Evolutionary conservation across 306 rosid genomes (phyloP).

Genomic region (Urtica urens): DNA sequence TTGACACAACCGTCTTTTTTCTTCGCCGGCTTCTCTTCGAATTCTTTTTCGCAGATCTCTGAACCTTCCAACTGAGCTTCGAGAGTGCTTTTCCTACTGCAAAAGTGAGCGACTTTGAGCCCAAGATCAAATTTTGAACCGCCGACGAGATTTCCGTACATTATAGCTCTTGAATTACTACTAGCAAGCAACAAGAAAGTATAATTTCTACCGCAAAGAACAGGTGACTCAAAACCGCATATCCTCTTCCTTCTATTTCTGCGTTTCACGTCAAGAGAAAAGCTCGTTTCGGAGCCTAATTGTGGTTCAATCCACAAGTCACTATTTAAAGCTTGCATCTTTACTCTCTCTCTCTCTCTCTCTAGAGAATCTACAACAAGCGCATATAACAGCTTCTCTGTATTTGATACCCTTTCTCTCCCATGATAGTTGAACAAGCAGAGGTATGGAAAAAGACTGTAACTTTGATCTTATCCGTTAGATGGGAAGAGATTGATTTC

Average conservation of each 20-base stretch:
- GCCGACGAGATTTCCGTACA: slow-evolving; percentile 19
- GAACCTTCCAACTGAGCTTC: slow-evolving; percentile 23
- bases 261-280: slow-evolving; percentile 13
- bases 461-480: not conserved
- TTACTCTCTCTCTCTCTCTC: too few species aligned
- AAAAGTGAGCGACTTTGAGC: slow-evolving; percentile 27
- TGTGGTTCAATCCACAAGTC: slow-evolving; percentile 23
- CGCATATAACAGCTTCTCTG: not conserved
- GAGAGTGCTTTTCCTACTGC: slow-evolving; percentile 25
- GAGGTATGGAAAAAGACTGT: too few species aligned
- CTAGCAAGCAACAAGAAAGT: slow-evolving; percentile 20
- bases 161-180: slow-evolving; percentile 17
- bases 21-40: slow-evolving; percentile 18
- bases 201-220: slow-evolving; percentile 19
- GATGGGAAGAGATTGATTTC: slow-evolving; percentile 12
- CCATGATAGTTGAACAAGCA: too few species aligned
- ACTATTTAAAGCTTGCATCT: slow-evolving; percentile 6
- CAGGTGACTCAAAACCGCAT: slow-evolving; percentile 25
- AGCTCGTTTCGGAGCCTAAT: slow-evolving; percentile 23
- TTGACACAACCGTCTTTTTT: slow-evolving; percentile 32
- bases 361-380: too few species aligned
- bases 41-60: slow-evolving; percentile 13
- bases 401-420: too few species aligned
- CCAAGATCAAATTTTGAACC: slow-evolving; percentile 30
- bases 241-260: slow-evolving; percentile 29